These are phyloP conservation scores for Leccinum angustisporum DNA, from an alignment of 1,284 basidiomycete genomes.

Conservation along the genomic window DNA sequence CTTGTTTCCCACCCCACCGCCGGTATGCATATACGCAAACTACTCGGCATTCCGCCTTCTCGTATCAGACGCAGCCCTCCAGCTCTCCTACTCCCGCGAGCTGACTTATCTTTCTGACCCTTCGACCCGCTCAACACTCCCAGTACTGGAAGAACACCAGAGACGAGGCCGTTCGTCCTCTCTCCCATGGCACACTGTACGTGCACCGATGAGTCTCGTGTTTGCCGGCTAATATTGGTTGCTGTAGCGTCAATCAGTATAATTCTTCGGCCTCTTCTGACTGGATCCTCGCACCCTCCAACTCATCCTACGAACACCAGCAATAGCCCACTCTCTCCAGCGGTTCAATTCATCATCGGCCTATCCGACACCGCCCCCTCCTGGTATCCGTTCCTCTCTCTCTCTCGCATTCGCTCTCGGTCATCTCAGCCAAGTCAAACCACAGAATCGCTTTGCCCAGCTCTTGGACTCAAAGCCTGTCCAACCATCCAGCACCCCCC, in stretches of 20 bases:
- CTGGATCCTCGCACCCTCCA: slow-evolving; percentile 38
- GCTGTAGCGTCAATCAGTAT: slow-evolving; percentile 33
- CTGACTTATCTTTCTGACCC: slow-evolving; percentile 34
- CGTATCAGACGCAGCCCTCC: slow-evolving; percentile 34
- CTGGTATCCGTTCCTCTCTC: slow-evolving; percentile 58
- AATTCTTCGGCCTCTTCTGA: slow-evolving; percentile 41
- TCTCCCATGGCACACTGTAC: slow-evolving; percentile 32
- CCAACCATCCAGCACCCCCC: slow-evolving; percentile 19
- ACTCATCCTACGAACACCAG: slow-evolving; percentile 45
- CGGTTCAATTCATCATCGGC: slow-evolving; percentile 54
- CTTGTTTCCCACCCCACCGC: slow-evolving; percentile 47
- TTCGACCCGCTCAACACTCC: slow-evolving; percentile 31
- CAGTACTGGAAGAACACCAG: slow-evolving; percentile 33
- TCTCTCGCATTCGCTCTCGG: slow-evolving; percentile 73
- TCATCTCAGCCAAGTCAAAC: slow-evolving; percentile 37
- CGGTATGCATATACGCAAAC: slow-evolving; percentile 60
- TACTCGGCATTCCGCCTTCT: slow-evolving; percentile 42
- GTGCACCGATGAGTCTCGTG: slow-evolving; percentile 5
- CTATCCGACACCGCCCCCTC: slow-evolving; percentile 70
- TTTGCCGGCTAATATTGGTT: slow-evolving; percentile 7
- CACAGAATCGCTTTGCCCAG: slow-evolving; percentile 47
- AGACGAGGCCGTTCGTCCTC: slow-evolving; percentile 30
- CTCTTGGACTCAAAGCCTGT: slow-evolving; percentile 29
- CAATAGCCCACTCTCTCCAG: slow-evolving; percentile 64
- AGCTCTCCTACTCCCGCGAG: slow-evolving; percentile 31